Evolutionary conservation across 1,139 yeast genomes (phyloP), one percentile per base, ranked within the genome.

Genomic region (Magnusiomyces suaveolens): DNA sequence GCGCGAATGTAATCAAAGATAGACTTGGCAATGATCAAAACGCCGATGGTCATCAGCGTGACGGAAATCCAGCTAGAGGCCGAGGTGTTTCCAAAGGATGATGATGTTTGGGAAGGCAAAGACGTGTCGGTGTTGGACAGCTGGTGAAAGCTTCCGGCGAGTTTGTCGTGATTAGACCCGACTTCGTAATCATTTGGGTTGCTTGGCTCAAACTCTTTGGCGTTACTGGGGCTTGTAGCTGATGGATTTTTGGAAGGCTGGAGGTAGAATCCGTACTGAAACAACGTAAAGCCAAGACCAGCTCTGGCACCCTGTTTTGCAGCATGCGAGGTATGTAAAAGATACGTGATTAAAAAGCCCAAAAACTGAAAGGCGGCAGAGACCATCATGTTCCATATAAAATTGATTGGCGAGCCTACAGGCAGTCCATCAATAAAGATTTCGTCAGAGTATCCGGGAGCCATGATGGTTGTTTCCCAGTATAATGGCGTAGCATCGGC

Each of bases 401-500:
- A 84, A 66, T 87, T 88, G 49, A 95, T 83, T 29, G 87, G 69
- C 63, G 87, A 86, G 1, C 98, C 99, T n/a, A 90, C 97, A 0
- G 98, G 97, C 60, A 94, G 74, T 0, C 97, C 97, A 62, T 92
- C 96, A 44, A 94, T 90, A 69, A 88, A 88, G 44, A 92, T 84
- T 68, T 90, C 97, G 66, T 92, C 97, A 55, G 84, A 86, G 60
- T 68, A 63, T 57, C 89, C 88, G 20, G 90, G 88, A 1, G 95
- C 81, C 66, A 89, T 79, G 54, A 90, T 83, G 0, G 95, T 82
- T 18, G 89, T 81, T 68, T 94, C 98, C 95, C 97, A 94, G 69
- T 94, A 94, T 48, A 96, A 96, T 0, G 99, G 99, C 0, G 95
- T 82, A 24, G 95, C 81, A 68, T 92, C 99, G 1, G 92, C 87